These are phyloP conservation scores for Saccharomycopsis sp. DNA, from an alignment of 805 yeast species.

Conservation along the genomic window DNA sequence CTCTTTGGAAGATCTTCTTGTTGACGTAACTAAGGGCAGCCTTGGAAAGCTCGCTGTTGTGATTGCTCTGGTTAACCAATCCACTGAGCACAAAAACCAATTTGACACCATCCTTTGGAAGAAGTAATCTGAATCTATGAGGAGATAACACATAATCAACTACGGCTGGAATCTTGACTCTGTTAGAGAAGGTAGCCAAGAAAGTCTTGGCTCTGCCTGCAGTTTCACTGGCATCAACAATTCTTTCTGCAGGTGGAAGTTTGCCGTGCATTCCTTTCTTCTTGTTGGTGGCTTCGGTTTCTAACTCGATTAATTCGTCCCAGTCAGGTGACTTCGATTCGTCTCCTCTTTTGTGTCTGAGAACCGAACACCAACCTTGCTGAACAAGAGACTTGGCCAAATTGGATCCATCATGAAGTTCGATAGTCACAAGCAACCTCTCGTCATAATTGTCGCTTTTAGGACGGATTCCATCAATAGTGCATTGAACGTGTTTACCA, in stretches of 20 bases:
- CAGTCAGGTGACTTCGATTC: constrained; percentile 65
- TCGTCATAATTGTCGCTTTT: constrained; percentile 56
- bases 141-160: constrained; percentile 70
- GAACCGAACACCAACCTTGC: constrained; percentile 70
- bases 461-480: constrained; percentile 58
- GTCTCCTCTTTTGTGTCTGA: constrained; percentile 70
- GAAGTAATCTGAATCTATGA: constrained; percentile 55
- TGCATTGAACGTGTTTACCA: constrained; percentile 61
- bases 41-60: constrained; percentile 34
- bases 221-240: constrained; percentile 76
- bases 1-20: constrained; percentile 60
- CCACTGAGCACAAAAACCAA: constrained; percentile 75
- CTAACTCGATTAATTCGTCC: constrained; percentile 71
- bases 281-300: constrained; percentile 47
- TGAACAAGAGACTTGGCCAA: constrained; percentile 54
- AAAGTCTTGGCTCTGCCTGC: constrained; percentile 67
- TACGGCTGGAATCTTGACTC: constrained; percentile 56
- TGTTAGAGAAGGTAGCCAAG: constrained; percentile 60
- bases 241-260: constrained; percentile 49
- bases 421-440: constrained; percentile 57
- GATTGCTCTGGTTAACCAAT: constrained; percentile 37
- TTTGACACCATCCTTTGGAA: constrained; percentile 67
- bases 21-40: constrained; percentile 49
- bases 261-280: constrained; percentile 61
- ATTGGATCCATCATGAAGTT: constrained; percentile 46